Evolutionary conservation across 768 basidiomycete species (phyloP).

Genomic region (Asterophora parasitica): DNA sequence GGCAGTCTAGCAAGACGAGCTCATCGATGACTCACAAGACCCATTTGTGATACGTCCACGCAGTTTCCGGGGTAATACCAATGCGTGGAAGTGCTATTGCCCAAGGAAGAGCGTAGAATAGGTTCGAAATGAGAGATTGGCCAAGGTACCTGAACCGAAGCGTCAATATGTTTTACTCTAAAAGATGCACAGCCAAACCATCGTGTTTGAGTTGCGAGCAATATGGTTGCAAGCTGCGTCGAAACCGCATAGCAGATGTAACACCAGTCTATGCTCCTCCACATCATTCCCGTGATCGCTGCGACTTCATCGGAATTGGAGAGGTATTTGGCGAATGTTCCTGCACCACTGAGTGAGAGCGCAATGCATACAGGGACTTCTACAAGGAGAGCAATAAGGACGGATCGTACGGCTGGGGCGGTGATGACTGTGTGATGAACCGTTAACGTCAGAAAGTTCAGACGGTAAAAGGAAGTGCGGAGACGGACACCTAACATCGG

Average conservation of each 20-base stretch:
- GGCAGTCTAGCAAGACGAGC: background rate
- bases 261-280: conserved; percentile 22
- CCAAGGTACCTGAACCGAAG: conserved; percentile 8
- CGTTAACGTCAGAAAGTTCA: background rate
- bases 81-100: conserved; percentile 17
- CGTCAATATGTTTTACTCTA: background rate
- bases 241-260: conserved; percentile 22
- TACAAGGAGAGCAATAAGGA: conserved; percentile 14
- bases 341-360: conserved; percentile 16
- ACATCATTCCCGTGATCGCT: conserved; percentile 20
- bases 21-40: conserved; percentile 14
- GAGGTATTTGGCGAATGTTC: conserved; percentile 20
- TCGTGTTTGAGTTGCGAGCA: conserved; percentile 17
- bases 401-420: conserved; percentile 14
- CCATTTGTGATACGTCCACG: conserved; percentile 21
- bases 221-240: conserved; percentile 22
- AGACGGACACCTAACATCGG: conserved; percentile 10
- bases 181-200: conserved; percentile 10
- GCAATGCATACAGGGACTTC: conserved; percentile 19
- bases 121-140: conserved; percentile 18
- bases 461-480: background rate
- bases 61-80: conserved; percentile 19
- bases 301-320: conserved; percentile 22
- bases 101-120: conserved; percentile 20
- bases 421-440: conserved; percentile 4